Evolutionary conservation across 2,329 filamentous ascomycete species (phyloP), one percentile per base, ranked within the genome.

Genomic region (Colletotrichum tanaceti): DNA sequence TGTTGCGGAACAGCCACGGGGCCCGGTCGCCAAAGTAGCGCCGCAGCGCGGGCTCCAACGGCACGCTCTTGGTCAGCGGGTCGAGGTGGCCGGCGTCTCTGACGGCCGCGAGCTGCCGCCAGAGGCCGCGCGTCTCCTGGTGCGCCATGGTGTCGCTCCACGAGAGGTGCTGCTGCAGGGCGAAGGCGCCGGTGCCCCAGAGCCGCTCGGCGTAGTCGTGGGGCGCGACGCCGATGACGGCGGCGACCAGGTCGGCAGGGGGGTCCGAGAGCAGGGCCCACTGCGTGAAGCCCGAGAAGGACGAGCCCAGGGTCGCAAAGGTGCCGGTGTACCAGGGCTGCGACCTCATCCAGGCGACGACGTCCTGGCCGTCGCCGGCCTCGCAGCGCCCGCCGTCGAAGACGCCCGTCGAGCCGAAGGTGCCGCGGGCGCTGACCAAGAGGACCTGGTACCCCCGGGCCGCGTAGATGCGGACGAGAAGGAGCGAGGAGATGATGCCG

Each of bases 271-370:
- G 64, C 4, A 74, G 44, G 1, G 71, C 70, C 72, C 72, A 75
- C 58, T 74, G 73, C 32, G 70, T 71, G 59, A 65, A 74, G 13
- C 65, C 71, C 3, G 72, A 60, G 49, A 73, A 74, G 13, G 68
- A 71, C 3, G 35, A 53, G 1, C 73, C 72, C 1, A 70, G 28
- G 28, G 72, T 75, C 11, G 63, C 73, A 50, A 74, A 73, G 28
- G 66, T 68, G 11, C 73, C 73, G 1, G 68, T 70, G 46, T 74
- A 74, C 73, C 73, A 74, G 0, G 63, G 35, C 66, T 74, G 72
- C 54, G 60, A 32, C 18, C 71, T 63, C 72, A 74, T 74, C 72
- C 73, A 75, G 4, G 52, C 52, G 1, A 72, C 71, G 18, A 71
- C 59, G 16, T 54, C 66, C n/a, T 70, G 28, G 28, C 28, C 28